Evolutionary conservation across 257 asterid genomes (phyloP).

Genomic region (Ehretia macrophylla): DNA sequence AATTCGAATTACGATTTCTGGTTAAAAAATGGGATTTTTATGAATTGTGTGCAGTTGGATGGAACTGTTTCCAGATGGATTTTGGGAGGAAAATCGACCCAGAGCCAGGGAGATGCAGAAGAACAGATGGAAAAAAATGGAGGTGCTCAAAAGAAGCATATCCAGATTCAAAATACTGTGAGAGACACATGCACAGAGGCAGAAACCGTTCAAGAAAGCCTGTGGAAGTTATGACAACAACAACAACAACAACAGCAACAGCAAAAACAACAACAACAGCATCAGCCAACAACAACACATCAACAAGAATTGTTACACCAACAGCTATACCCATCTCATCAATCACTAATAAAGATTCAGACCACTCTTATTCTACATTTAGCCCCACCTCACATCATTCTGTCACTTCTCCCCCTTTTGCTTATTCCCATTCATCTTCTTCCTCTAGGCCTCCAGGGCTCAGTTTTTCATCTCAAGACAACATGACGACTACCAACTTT

Average conservation of each 20-base stretch:
- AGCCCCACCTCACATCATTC: conserved; percentile 16
- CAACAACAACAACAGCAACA: conserved; percentile 17
- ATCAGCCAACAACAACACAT: conserved; percentile 22
- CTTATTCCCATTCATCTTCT: conserved; percentile 19
- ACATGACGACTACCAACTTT: conserved; percentile 26
- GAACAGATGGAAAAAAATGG: conserved; percentile 99
- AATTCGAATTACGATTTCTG: no score
- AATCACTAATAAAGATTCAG: conserved; percentile 20
- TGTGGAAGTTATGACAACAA: conserved; percentile 64
- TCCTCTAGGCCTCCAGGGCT: conserved; percentile 27
- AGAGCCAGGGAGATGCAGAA: conserved; percentile 95
- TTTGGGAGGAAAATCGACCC: conserved; percentile 84
- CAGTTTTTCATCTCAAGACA: conserved; percentile 30
- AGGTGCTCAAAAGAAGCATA: conserved; percentile 91
- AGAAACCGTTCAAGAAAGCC: conserved; percentile 99
- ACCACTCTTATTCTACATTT: conserved; percentile 3
- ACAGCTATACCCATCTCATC: conserved; percentile 31
- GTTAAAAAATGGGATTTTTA: conserved; percentile 5
- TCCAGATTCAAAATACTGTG: conserved; percentile 97
- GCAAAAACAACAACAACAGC: background rate
- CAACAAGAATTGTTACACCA: conserved; percentile 16
- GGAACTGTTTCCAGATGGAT: conserved; percentile 80
- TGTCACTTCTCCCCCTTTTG: conserved; percentile 17
- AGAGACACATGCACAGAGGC: conserved; percentile 99
- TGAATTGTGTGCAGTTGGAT: conserved; percentile 54